These are phyloP conservation scores for Smallanthus sonchifolius DNA, from an alignment of 129 eudicot genomes.

Conservation along the genomic window DNA sequence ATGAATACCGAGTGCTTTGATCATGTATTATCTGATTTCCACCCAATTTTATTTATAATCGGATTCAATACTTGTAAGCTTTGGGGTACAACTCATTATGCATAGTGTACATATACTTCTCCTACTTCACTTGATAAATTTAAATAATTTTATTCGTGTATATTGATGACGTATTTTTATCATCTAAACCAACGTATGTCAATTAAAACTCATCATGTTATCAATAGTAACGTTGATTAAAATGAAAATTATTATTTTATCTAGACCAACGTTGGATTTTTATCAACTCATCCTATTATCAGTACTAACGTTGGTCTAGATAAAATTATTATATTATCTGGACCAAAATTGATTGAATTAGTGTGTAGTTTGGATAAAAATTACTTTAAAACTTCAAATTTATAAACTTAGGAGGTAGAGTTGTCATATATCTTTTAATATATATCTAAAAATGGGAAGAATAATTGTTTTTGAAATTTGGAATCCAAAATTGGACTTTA, in stretches of 20 bases:
- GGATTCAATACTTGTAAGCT: not conserved
- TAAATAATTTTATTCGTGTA: not conserved
- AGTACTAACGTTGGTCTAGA: too few species aligned
- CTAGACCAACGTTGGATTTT: too few species aligned
- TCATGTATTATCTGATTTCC: slow-evolving; percentile 32
- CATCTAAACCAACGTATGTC: too few species aligned
- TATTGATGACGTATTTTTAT: not conserved
- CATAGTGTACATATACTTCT: not conserved
- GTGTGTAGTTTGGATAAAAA: too few species aligned
- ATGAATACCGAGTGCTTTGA: slow-evolving; percentile 39
- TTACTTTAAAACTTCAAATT: not conserved
- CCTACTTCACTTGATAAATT: not conserved
- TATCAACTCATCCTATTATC: too few species aligned
- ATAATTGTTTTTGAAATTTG: not conserved
- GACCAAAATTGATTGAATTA: too few species aligned
- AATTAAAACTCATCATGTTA: too few species aligned
- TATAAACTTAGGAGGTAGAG: not conserved
- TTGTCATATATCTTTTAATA: not conserved
- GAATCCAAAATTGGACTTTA: slow-evolving; percentile 7
- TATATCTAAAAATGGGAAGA: not conserved
- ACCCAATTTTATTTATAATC: slow-evolving; percentile 13
- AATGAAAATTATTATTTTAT: too few species aligned
- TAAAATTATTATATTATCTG: too few species aligned
- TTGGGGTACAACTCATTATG: slow-evolving; percentile 2
- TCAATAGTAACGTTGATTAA: too few species aligned